These are phyloP conservation scores for Solanum hybrid DNA, from an alignment of 305 asterid genomes.

Conservation along the genomic window DNA sequence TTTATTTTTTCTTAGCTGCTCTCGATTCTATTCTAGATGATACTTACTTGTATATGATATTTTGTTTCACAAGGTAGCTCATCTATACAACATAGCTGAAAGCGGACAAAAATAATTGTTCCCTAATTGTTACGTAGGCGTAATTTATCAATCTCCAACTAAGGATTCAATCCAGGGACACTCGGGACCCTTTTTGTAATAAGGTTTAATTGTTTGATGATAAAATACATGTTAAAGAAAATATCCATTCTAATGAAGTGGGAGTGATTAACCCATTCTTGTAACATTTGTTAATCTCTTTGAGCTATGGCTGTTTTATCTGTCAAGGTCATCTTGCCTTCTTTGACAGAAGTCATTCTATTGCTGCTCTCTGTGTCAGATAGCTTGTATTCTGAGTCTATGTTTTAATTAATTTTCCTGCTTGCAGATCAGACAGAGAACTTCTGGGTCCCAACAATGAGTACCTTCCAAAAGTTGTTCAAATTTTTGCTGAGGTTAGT, in stretches of 20 bases:
- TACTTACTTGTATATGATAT: neutral
- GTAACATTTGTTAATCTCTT: neutral
- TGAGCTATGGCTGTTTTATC: neutral
- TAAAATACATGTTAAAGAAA: neutral
- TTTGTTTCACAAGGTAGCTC: neutral
- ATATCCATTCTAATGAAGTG: neutral
- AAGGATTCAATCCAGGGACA: neutral
- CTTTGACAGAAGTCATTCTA: neutral
- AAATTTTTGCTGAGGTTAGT: slow-evolving; percentile 24
- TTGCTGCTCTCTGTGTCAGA: neutral
- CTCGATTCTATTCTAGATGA: neutral
- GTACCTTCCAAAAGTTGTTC: slow-evolving; percentile 22
- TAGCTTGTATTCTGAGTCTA: neutral
- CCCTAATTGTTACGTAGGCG: neutral
- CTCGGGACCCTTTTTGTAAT: neutral
- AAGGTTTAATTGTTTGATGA: neutral
- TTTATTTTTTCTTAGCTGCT: neutral
- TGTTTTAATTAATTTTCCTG: neutral
- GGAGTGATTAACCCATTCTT: neutral
- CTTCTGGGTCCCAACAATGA: slow-evolving; percentile 21
- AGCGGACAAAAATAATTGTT: neutral
- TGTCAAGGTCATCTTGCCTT: neutral
- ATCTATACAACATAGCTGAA: neutral
- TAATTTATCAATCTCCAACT: neutral
- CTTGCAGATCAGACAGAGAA: slow-evolving; percentile 21